Base-by-base conservation (phyloP, 2,329 filamentous ascomycete species). In the Hypoxylon sp. region DNA sequence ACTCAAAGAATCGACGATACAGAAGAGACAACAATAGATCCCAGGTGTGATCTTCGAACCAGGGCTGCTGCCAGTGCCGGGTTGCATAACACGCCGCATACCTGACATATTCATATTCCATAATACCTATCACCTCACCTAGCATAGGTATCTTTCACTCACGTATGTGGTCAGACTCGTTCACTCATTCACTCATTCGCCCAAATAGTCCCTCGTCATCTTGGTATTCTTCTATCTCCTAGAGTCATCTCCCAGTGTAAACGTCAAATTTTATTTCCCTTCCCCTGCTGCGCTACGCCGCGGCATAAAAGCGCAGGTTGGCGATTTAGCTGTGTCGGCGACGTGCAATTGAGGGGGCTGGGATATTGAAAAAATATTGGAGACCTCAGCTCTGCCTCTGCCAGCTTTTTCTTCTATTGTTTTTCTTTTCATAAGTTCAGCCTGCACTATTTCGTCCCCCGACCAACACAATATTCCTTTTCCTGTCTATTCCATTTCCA, bases 321-420 rank as follows among this genome's bases (percentile, higher is more conserved):
- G 45, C n/a, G n/a, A n/a, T n/a, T 23, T 33, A 50, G 31, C 54
- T 58, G 61, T 56, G 53, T 55, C 62, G 63, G 55, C 48, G 55
- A 49, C 55, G 57, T 37, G 63, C 63, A 69, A 60, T 63, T 63
- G 51, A 63, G 59, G 62, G 63, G 63, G 60, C 51, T 61, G 57
- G 60, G 57, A 50, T 55, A 17, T 41, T 45, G 55, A 47, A 47
- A 57, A 18, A 58, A 63, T 47, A 45, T 55, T 26, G 23, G 27
- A 35, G 46, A 48, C 18, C 26, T 42, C 37, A 42, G 26, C 23
- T 52, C 15, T 27, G 40, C 47, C 42, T 33, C 29, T 31, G 10
- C 31, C 31, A 18, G 31, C 31, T 35, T 35, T n/a, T n/a, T n/a
- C n/a, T n/a, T n/a, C n/a, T n/a, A n/a, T n/a, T n/a, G n/a, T n/a